These are phyloP conservation scores for Actinomortierella wolfii DNA, from an alignment of 371 early-diverging fungal species.

Conservation along the genomic window DNA sequence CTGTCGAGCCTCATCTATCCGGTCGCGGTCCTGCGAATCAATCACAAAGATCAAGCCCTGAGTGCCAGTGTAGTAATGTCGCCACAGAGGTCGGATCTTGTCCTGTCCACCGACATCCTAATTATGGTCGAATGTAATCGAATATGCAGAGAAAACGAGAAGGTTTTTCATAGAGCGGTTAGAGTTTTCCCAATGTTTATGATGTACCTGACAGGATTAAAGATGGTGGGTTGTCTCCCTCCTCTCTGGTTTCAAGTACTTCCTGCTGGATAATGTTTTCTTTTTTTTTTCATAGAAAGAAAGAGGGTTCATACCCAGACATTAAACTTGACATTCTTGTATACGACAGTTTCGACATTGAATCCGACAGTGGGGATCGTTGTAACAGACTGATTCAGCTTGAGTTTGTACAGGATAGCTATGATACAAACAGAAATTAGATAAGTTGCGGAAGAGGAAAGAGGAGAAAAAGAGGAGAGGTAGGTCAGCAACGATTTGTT, in stretches of 20 bases:
- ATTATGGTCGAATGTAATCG: background rate
- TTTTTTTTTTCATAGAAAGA: conserved; percentile 1
- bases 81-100: conserved; percentile 89
- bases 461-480: too few species aligned
- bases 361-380: conserved; percentile 92
- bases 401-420: conserved; percentile 91
- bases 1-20: conserved; percentile 84
- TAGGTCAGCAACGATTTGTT: too few species aligned
- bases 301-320: conserved; percentile 68
- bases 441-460: background rate
- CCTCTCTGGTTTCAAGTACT: background rate
- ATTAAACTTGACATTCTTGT: conserved; percentile 91
- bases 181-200: background rate
- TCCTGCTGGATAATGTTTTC: conserved; percentile 1
- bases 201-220: too few species aligned
- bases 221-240: too few species aligned
- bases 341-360: conserved; percentile 86
- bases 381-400: conserved; percentile 83
- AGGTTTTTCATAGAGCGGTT: background rate
- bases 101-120: conserved; percentile 93
- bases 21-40: conserved; percentile 83
- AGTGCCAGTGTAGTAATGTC: conserved; percentile 88
- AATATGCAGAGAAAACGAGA: background rate
- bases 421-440: conserved; percentile 3
- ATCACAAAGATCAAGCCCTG: conserved; percentile 90